phyloP scores from a whole-genome alignment of 129 eudicot genomes.

The Gnaphalium uliginosum region DNA sequence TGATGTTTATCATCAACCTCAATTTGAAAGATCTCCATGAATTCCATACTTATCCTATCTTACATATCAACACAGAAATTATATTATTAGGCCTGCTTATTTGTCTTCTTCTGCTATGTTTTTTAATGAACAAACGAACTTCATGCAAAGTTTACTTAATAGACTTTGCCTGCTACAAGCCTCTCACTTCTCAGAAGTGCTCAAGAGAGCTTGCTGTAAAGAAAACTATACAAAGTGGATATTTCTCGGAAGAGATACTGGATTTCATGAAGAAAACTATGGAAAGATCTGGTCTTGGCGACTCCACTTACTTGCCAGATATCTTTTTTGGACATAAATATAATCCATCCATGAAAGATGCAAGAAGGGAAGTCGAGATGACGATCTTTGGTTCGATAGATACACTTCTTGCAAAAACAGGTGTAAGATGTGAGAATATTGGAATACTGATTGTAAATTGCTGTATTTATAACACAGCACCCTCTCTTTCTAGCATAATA shows the following conservation, averaged over 20 bases:
- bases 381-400: constrained; percentile 53
- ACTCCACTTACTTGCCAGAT: constrained; percentile 48
- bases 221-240: constrained; percentile 3
- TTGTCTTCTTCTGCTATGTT: constrained; percentile 17
- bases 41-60: constrained; percentile 10
- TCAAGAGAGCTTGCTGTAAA: constrained; percentile 25
- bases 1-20: constrained; percentile 27
- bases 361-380: constrained; percentile 45
- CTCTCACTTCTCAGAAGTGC: constrained; percentile 23
- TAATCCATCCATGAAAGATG: constrained; percentile 26
- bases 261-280: constrained; percentile 30
- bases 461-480: constrained; percentile 36
- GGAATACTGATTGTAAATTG: constrained; percentile 49
- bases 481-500: constrained; percentile 42
- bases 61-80: background rate
- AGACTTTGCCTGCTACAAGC: constrained; percentile 51
- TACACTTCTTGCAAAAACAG: constrained; percentile 39
- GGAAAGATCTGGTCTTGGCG: constrained; percentile 44
- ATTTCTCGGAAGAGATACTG: constrained; percentile 24
- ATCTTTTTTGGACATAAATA: constrained; percentile 15
- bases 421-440: constrained; percentile 32
- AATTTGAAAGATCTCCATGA: background rate
- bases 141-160: constrained; percentile 32
- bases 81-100: constrained; percentile 17
- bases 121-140: background rate